Evolutionary conservation across 306 rosid species (phyloP).

Genomic region (Trifolium pratense): DNA sequence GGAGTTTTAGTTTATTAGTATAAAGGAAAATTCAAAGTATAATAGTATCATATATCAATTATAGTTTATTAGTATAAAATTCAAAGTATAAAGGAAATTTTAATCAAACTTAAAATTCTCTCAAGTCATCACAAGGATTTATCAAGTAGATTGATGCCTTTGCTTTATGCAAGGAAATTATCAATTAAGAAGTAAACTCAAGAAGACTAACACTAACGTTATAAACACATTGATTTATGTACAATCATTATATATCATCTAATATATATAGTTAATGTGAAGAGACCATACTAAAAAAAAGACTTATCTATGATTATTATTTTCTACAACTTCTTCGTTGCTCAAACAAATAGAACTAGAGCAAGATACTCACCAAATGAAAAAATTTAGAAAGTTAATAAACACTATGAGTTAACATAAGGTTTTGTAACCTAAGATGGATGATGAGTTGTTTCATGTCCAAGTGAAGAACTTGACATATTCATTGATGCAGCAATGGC

Average conservation of each 20-base stretch:
- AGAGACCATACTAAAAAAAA: not conserved
- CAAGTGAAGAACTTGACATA: slow-evolving; percentile 39
- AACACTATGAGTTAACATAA: not conserved
- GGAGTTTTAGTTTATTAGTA: no score
- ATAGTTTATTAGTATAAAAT: no score
- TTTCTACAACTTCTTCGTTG: slow-evolving; percentile 18
- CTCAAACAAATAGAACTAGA: slow-evolving; percentile 40
- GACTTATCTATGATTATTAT: slow-evolving; percentile 1
- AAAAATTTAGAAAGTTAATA: slow-evolving; percentile 1
- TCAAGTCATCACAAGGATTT: no score
- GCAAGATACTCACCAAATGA: slow-evolving; percentile 24
- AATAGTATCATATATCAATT: no score
- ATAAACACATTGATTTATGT: not conserved
- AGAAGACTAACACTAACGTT: no score
- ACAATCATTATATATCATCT: not conserved
- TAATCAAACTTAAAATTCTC: no score
- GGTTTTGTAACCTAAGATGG: slow-evolving; percentile 40
- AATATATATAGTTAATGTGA: not conserved
- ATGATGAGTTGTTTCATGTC: slow-evolving; percentile 45
- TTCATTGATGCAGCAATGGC: slow-evolving; percentile 52
- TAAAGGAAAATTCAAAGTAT: no score
- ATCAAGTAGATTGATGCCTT: no score
- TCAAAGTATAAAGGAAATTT: no score
- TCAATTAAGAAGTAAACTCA: not conserved
- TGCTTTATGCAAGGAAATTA: not conserved